Conservation (phyloP, 352 stramenopile genomes). For the Hyaloperonospora brassicae region DNA sequence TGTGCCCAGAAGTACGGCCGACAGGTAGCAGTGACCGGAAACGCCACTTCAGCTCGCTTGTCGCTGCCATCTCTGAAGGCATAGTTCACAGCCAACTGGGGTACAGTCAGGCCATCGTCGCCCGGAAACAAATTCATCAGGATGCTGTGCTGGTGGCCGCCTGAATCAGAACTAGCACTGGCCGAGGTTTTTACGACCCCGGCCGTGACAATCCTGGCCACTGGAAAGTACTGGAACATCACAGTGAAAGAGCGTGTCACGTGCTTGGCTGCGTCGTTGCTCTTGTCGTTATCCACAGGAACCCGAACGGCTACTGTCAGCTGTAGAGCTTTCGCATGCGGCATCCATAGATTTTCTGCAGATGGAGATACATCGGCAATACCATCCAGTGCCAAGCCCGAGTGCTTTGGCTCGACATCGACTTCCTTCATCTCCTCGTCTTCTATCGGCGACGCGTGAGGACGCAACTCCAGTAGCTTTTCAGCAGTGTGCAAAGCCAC, state of each 20-base stretch:
- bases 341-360: conserved; percentile 40
- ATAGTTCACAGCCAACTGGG: conserved; percentile 42
- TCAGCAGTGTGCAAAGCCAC: conserved; percentile 29
- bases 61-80: conserved; percentile 26
- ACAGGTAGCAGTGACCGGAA: conserved; percentile 29
- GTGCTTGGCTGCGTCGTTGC: conserved; percentile 16
- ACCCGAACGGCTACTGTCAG: conserved; percentile 37
- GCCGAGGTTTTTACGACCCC: conserved; percentile 35
- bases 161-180: conserved; percentile 14
- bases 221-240: conserved; percentile 57
- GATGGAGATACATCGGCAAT: conserved; percentile 5
- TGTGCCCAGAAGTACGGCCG: conserved; percentile 69
- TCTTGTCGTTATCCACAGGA: conserved; percentile 23
- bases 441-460: conserved; percentile 22
- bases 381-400: conserved; percentile 23
- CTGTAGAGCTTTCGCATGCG: conserved; percentile 43
- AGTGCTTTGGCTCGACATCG: conserved; percentile 10
- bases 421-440: conserved; percentile 36
- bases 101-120: conserved; percentile 41
- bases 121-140: conserved; percentile 58
- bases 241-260: conserved; percentile 35
- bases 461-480: conserved; percentile 38
- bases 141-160: conserved; percentile 21
- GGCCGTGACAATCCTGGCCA: conserved; percentile 44
- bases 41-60: conserved; percentile 31